Evolutionary conservation across 1,284 basidiomycete species (phyloP).

Genomic region (Tilletia caries): DNA sequence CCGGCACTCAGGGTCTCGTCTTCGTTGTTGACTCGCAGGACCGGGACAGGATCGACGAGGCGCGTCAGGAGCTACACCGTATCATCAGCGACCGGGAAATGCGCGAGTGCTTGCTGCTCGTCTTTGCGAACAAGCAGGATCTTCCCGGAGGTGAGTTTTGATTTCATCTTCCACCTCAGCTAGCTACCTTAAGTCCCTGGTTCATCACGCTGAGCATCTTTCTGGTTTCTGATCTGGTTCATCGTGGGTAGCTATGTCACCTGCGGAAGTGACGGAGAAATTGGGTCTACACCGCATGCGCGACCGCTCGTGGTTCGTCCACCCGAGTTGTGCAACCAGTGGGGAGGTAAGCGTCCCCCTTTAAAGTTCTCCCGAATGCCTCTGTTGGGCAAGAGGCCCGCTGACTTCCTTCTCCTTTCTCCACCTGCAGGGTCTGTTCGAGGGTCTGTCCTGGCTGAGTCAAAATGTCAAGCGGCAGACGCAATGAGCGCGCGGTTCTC

Average conservation of each 20-base stretch:
- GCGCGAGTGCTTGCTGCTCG: slow-evolving; percentile 92
- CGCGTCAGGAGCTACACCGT: slow-evolving; percentile 89
- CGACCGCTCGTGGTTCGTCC: slow-evolving; percentile 97
- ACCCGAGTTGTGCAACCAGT: slow-evolving; percentile 61
- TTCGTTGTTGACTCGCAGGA: slow-evolving; percentile 74
- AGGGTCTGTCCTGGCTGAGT: slow-evolving; percentile 48
- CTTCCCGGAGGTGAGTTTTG: slow-evolving; percentile 73
- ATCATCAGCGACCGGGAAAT: slow-evolving; percentile 97
- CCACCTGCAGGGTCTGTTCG: slow-evolving; percentile 35
- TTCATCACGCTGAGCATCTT: slow-evolving; percentile 19
- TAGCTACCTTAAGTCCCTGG: slow-evolving; percentile 9
- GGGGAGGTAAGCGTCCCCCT: slow-evolving; percentile 30
- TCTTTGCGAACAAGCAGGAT: slow-evolving; percentile 99
- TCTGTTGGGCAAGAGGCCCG: too few species aligned
- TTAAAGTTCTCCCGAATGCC: too few species aligned
- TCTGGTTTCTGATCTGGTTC: too few species aligned
- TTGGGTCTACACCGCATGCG: slow-evolving; percentile 91
- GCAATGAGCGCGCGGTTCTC: not conserved
- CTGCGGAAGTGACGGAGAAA: slow-evolving; percentile 97
- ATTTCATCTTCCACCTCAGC: not conserved
- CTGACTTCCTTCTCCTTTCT: not conserved
- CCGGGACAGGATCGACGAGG: slow-evolving; percentile 91
- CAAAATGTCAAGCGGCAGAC: slow-evolving; percentile 33
- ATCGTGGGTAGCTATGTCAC: slow-evolving; percentile 73
- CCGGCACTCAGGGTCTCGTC: slow-evolving; percentile 63